Base-by-base conservation (phyloP, 495 filamentous ascomycete genomes). In the Aspergillus diversus region DNA sequence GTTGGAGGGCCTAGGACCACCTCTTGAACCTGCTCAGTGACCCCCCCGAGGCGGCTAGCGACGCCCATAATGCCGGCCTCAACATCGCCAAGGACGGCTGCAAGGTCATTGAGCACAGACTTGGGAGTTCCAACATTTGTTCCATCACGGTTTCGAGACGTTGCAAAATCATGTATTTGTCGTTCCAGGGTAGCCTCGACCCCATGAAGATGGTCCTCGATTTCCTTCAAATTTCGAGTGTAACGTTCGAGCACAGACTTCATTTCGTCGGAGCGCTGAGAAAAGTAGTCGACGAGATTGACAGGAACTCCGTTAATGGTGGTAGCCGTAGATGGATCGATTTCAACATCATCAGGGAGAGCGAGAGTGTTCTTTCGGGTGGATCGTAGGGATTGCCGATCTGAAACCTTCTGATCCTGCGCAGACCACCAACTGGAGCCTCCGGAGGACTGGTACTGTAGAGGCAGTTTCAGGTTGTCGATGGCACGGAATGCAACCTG, bases 1-100 rank as follows among this genome's bases (percentile, higher is more conserved):
- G 68, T 68, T 43, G 75, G 67, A 11, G 77, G 83, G 5, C 87
- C 88, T 16, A 90, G 71, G 60, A 88, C 84, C 15, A 90, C 72
- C 65, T 87, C 86, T 58, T 89, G 89, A 46, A 91, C 83, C 55
- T 85, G 84, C 74, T 93, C 91, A 68, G 88, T 85, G 7, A 84
- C 84, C 57, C 76, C 75, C 2, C 89, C 90, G 47, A 94, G 83
- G 54, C 88, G 86, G 56, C 82, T 81, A 5, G 92, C 92, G 49
- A 93, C 90, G 51, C 88, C 85, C 54, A 92, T 72, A 60, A 96
- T 91, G 33, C 90, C 86, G 60, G 85, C 81, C 77, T 95, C 91
- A 63, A 96, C 91, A 65, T 92, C 90, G 58, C 84, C 80, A 57
- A 96, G 77, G 52, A 90, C 90, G 5, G 79, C 86, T 7, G 85